Base-by-base conservation (phyloP, 2,329 filamentous ascomycete species). In the Nemania sp. region DNA sequence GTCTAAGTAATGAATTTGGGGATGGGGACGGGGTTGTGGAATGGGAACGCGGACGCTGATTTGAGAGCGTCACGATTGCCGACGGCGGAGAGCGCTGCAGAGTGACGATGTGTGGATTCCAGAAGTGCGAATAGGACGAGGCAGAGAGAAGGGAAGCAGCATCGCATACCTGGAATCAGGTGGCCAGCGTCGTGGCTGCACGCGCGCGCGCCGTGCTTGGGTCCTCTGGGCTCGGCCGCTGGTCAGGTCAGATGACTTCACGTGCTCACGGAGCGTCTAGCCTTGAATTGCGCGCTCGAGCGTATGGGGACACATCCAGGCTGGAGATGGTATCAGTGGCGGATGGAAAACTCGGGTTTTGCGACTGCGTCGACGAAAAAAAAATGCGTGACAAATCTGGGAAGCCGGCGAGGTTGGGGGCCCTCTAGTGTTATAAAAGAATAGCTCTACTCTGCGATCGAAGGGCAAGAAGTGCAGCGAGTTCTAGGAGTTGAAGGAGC, bases 181-280 rank as follows among this genome's bases (percentile, higher is more conserved):
- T 66, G 65, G 63, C 57, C 52, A 57, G 62, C 64, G 61, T 66
- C 62, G 63, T 63, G 54, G 65, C 63, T 57, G 61, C 63, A 57
- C 50, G 61, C 62, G 59, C 50, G 61, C 62, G 58, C 56, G 50
- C 49, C 40, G 52, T 66, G 61, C 60, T 64, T 66, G 60, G 63
- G 64, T 64, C 50, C 61, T 45, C 61, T 61, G 57, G 61, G 56
- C 55, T 55, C 51, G 51, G 23, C 54, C 42, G 55, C 55, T 60
- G 64, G 65, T 61, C 65, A 66, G 64, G 65, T 67, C 65, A 66
- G 65, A 65, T 67, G 65, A 67, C 65, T 67, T 67, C 65, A 66
- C 65, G 64, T 67, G 65, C 63, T 66, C 60, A 63, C 60, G 55
- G 61, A 59, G 54, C 64, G 36, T 54, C 54, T 61, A 64, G 64